Base-by-base conservation (phyloP, 352 stramenopile species). In the Phytophthora quininea region DNA sequence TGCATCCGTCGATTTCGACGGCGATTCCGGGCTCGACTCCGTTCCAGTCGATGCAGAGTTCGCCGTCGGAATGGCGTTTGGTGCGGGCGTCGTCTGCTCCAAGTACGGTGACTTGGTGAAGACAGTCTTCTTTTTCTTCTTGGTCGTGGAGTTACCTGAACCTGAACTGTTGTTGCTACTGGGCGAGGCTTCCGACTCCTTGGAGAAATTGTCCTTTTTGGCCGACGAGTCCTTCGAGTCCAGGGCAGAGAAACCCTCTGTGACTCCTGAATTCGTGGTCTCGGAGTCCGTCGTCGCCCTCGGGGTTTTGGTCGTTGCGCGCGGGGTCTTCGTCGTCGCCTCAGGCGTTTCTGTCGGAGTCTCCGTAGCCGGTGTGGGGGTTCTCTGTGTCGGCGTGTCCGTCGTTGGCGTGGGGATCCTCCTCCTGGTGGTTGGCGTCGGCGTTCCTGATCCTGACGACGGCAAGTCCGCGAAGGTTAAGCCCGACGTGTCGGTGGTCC, bases 51-150 rank as follows among this genome's bases (percentile, higher is more conserved):
- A 61, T 24, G 49, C 50, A 8, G 67, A 35, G n/a, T 62, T 11
- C 0, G 69, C 62, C 4, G 66, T 69, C 1, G 58, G 52, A 37
- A 76, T 74, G 35, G 46, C 71, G 27, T 79, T 74, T 11, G 71
- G 71, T 46, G 73, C 71, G 33, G 71, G 71, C 11, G 71, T 79
- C 30, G 71, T 62, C 35, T 72, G 53, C 54, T 69, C 45, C 11
- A 79, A 60, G 35, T 62, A 76, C 24, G 71, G 71, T 7, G 71
- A 79, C 52, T 68, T 73, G 42, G 71, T 79, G 29, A 79, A 79
- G 40, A 69, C 57, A 14, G 45, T 57, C 10, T 64, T 68, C 9
- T 70, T 71, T 47, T 73, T 68, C 37, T 76, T 79, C 35, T 50
- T 73, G 2, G 59, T 65, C 3, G 57, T 58, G 9, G 67, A 24